A percentile compares a stretch with the other conserved stretches of the same genome.
Evolutionary conservation across 2,329 filamentous ascomycete genomes (phyloP).

Genomic region (Xylaria digitata): DNA sequence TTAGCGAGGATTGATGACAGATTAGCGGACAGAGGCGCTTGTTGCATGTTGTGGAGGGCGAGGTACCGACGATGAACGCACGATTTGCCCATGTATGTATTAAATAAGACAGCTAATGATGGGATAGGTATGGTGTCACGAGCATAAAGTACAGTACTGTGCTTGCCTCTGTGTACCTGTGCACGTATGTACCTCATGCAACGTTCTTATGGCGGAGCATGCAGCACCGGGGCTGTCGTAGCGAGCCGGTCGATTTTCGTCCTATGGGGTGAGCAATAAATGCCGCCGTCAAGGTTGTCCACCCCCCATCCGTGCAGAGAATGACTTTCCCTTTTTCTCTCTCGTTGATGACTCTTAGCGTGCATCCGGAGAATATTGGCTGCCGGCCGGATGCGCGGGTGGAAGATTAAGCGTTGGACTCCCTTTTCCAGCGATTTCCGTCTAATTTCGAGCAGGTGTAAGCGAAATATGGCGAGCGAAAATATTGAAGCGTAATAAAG

Average conservation of each 20-base stretch:
- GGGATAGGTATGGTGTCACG: not conserved
- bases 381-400: conserved; percentile 30
- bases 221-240: conserved; percentile 34
- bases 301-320: conserved; percentile 23
- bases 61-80: conserved; percentile 2
- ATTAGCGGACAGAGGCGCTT: conserved; percentile 13
- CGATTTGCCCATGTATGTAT: conserved; percentile 15
- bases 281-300: conserved; percentile 18
- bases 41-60: conserved; percentile 4
- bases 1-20: conserved; percentile 14
- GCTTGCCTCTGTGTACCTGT: conserved; percentile 1
- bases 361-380: conserved; percentile 36
- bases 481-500: conserved; percentile 27
- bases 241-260: conserved; percentile 37
- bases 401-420: conserved; percentile 19
- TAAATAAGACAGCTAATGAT: conserved; percentile 1
- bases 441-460: conserved; percentile 33
- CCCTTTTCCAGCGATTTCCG: conserved; percentile 11
- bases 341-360: conserved; percentile 19
- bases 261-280: conserved; percentile 31
- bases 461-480: conserved; percentile 27
- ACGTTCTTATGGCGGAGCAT: conserved; percentile 32
- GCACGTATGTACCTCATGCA: conserved; percentile 5
- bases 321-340: conserved; percentile 29
- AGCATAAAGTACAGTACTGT: not conserved